phyloP scores from a whole-genome alignment of 2,329 filamentous ascomycete species.

The Exophiala spinifera region DNA sequence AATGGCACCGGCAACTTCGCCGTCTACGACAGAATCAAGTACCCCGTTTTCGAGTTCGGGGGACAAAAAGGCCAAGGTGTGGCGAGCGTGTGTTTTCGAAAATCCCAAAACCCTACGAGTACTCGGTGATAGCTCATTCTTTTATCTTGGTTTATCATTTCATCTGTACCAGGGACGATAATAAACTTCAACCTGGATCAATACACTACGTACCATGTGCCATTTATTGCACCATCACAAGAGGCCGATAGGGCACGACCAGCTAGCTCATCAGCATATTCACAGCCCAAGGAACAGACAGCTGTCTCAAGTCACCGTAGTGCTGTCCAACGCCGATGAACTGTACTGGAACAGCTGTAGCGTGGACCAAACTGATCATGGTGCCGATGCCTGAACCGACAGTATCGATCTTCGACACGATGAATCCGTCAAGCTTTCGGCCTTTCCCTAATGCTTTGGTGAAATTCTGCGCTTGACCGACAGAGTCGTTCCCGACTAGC shows the following conservation, averaged over 20 bases:
- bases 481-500: slow-evolving; percentile 90
- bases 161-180: background rate
- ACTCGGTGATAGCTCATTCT: background rate
- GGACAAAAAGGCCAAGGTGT: slow-evolving; percentile 86
- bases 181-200: background rate
- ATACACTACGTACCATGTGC: background rate
- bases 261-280: slow-evolving; percentile 38
- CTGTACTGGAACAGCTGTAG: slow-evolving; percentile 90
- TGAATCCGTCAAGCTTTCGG: slow-evolving; percentile 86
- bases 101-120: slow-evolving; percentile 18
- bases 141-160: background rate
- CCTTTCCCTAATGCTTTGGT: slow-evolving; percentile 84
- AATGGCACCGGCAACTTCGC: slow-evolving; percentile 45
- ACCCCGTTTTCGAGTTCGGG: slow-evolving; percentile 84
- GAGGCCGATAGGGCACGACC: no score
- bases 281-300: slow-evolving; percentile 64
- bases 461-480: slow-evolving; percentile 94
- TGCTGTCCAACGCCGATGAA: slow-evolving; percentile 77
- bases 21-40: slow-evolving; percentile 68
- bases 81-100: slow-evolving; percentile 78
- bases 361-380: slow-evolving; percentile 93
- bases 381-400: slow-evolving; percentile 99
- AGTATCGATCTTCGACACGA: slow-evolving; percentile 97
- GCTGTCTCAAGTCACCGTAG: slow-evolving; percentile 61
- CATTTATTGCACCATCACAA: no score